phyloP scores from a whole-genome alignment of 805 yeast genomes.

The Hanseniaspora thailandica region DNA sequence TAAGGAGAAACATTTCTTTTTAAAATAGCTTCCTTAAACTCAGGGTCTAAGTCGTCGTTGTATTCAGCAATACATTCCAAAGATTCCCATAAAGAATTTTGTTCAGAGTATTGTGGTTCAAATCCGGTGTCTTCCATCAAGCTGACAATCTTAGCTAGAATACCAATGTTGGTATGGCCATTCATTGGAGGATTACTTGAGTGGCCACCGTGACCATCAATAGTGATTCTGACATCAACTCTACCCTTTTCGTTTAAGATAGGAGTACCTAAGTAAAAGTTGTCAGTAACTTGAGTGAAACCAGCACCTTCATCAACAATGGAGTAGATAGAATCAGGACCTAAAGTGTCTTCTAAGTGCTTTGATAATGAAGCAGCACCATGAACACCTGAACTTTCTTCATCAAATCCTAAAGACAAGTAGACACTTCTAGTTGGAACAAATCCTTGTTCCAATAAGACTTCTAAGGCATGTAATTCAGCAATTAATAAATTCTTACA shows the following conservation, averaged over 20 bases:
- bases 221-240: slow-evolving; percentile 39
- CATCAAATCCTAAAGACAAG: slow-evolving; percentile 66
- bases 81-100: slow-evolving; percentile 49
- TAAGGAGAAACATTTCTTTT: slow-evolving; percentile 29
- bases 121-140: slow-evolving; percentile 46
- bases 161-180: slow-evolving; percentile 68
- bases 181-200: slow-evolving; percentile 57
- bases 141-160: slow-evolving; percentile 47
- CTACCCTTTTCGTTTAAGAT: slow-evolving; percentile 55
- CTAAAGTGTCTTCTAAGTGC: slow-evolving; percentile 42
- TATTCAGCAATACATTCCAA: slow-evolving; percentile 55
- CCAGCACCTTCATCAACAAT: slow-evolving; percentile 61
- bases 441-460: slow-evolving; percentile 39
- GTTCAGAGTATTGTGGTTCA: slow-evolving; percentile 33
- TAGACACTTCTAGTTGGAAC: slow-evolving; percentile 52
- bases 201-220: slow-evolving; percentile 65
- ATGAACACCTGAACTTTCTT: slow-evolving; percentile 52
- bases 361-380: slow-evolving; percentile 47
- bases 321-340: slow-evolving; percentile 46
- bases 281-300: slow-evolving; percentile 31
- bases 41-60: slow-evolving; percentile 21
- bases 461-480: slow-evolving; percentile 55
- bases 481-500: slow-evolving; percentile 60
- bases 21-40: slow-evolving; percentile 23
- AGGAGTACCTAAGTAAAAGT: slow-evolving; percentile 39